Base-by-base conservation (phyloP, 345 rosid species). In the Turnera subulata region DNA sequence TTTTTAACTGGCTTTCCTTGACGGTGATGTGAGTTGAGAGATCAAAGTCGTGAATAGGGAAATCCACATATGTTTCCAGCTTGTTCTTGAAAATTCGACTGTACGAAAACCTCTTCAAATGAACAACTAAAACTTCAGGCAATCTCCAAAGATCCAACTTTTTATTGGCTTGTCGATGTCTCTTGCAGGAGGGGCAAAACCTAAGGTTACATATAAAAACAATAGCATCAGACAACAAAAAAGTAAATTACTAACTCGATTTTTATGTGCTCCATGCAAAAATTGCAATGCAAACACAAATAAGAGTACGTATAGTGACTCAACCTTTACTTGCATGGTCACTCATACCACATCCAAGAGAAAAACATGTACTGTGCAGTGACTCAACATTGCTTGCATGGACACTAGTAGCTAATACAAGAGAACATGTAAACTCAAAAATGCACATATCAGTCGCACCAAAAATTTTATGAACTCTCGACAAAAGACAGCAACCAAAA, bases 91-190 rank as follows among this genome's bases (percentile, higher is more conserved):
- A 9, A 33, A 24, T 44, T 46, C 35, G 46, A 40, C 54, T 43
- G 23, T 57, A 56, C 17, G 64, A 62, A 67, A 62, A 62, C 55
- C 73, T 69, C 73, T 69, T 69, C 46, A 63, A 52, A 53, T 69
- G 73, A 57, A 69, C 59, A 20, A 63, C 50, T 50, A 69, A 57
- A 37, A 69, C 50, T 53, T 63, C 73, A 8, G 73, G 73, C 48
- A 69, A 46, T 56, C 73, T 69, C 73, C 68, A 62, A 33, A 69
- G 63, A 58, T 69, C 73, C 13, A 69, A 53, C 55, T 69, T 69
- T 20, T 62, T 69, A 4, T 32, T 69, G 24, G 73, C 73, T 35
- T 62, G 73, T 2, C 38, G 42, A 38, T 18, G 63, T 63, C 44
- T 51, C 56, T 62, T 62, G 62, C 73, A 69, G 25, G 19, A 37